phyloP scores from a whole-genome alignment of 257 asterid species.

The Leonotis leonurus region DNA sequence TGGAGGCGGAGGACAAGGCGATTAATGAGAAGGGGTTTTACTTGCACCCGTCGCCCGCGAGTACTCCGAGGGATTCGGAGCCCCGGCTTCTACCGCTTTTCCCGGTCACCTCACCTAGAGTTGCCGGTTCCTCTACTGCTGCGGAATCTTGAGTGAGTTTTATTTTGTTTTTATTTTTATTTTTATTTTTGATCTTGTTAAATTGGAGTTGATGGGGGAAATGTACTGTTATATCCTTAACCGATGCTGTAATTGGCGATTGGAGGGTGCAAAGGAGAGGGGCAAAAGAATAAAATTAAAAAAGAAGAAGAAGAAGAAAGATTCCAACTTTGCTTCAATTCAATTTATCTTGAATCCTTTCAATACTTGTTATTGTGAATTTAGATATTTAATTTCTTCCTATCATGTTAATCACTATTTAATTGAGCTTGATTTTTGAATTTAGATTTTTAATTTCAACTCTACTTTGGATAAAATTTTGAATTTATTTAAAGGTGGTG shows the following conservation, averaged over 20 bases:
- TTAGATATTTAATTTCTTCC: too few relatives aligned
- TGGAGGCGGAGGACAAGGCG: conserved; percentile 73
- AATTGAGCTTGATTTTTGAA: background rate
- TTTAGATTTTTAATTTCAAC: too few relatives aligned
- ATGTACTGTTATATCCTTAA: conserved; percentile 14
- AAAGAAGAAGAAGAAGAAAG: too few relatives aligned
- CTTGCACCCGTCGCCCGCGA: conserved; percentile 77
- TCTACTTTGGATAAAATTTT: background rate
- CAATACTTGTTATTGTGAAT: background rate
- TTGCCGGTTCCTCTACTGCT: conserved; percentile 34
- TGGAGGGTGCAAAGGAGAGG: background rate
- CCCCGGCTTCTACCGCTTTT: conserved; percentile 77
- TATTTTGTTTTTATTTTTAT: background rate
- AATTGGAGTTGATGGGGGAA: conserved; percentile 28
- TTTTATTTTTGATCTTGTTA: background rate
- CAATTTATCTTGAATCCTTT: background rate
- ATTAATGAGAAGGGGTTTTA: conserved; percentile 71
- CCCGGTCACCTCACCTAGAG: conserved; percentile 83
- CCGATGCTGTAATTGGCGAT: conserved; percentile 20
- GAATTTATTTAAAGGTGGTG: background rate
- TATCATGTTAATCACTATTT: too few relatives aligned
- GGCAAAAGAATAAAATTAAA: background rate
- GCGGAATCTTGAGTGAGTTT: conserved; percentile 40
- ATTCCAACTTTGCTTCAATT: conserved; percentile 9
- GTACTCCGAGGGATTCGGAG: conserved; percentile 73